Percentiles rank a stretch among this genome's conserved stretches.
Conservation (phyloP, 2,329 filamentous ascomycete species). For the Neonectria ditissima region DNA sequence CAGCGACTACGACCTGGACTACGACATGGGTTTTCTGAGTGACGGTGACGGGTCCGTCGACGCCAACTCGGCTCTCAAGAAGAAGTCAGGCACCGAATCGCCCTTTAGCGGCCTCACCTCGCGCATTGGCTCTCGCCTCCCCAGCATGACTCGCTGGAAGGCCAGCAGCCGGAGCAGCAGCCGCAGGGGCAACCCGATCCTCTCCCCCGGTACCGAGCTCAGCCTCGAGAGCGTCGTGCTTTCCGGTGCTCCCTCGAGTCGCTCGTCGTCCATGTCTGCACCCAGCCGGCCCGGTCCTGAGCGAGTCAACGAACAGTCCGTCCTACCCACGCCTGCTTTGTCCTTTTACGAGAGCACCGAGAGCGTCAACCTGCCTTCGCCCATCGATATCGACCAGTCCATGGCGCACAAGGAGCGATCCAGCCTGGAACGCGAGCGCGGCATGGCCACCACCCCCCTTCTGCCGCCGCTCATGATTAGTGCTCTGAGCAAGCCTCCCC, state of each 20-base stretch:
- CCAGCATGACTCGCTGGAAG: slow-evolving; percentile 64
- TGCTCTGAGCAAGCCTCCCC: slow-evolving; percentile 64
- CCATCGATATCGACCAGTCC: slow-evolving; percentile 53
- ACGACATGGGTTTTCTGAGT: slow-evolving; percentile 75
- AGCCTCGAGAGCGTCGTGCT: slow-evolving; percentile 80
- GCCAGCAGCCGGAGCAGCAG: slow-evolving; percentile 56
- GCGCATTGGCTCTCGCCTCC: slow-evolving; percentile 73
- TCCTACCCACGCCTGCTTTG: slow-evolving; percentile 71
- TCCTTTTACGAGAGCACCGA: slow-evolving; percentile 72
- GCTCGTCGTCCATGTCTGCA: slow-evolving; percentile 81
- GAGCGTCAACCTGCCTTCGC: slow-evolving; percentile 62
- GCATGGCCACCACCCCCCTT: slow-evolving; percentile 81
- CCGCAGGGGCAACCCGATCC: slow-evolving; percentile 58
- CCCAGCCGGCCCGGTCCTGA: slow-evolving; percentile 62
- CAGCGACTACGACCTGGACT: slow-evolving; percentile 65
- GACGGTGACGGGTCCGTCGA: slow-evolving; percentile 68
- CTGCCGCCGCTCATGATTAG: slow-evolving; percentile 83
- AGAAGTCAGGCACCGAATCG: slow-evolving; percentile 68
- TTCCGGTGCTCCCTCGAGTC: slow-evolving; percentile 76
- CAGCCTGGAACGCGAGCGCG: slow-evolving; percentile 68
- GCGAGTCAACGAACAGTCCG: slow-evolving; percentile 61
- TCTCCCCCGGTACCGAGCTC: slow-evolving; percentile 81
- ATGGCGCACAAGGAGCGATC: slow-evolving; percentile 52
- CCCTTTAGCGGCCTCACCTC: slow-evolving; percentile 72
- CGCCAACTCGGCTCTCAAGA: slow-evolving; percentile 61